A percentile compares a stretch with the other conserved stretches of the same genome.
These are phyloP conservation scores for Trichoderma asperelloides DNA, from an alignment of 495 filamentous ascomycete genomes.

Conservation along the genomic window DNA sequence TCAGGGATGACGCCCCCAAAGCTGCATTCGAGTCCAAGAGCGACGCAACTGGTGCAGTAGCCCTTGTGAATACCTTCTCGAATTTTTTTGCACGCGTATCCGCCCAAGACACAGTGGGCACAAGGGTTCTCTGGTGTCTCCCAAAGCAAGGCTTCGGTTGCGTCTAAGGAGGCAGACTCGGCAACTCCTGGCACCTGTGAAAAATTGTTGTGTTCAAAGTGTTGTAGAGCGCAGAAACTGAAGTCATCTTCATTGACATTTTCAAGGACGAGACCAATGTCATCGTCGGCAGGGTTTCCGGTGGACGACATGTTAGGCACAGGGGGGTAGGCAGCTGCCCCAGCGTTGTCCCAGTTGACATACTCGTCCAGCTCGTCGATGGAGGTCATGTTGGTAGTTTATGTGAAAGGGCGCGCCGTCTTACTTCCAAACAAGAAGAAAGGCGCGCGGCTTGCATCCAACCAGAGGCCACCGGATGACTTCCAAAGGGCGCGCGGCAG, in stretches of 20 bases:
- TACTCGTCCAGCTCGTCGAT: slow-evolving; percentile 33
- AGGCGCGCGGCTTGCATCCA: not conserved
- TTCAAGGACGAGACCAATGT: slow-evolving; percentile 27
- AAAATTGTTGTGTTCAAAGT: slow-evolving; percentile 27
- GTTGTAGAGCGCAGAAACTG: slow-evolving; percentile 41
- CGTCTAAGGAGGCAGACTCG: slow-evolving; percentile 15
- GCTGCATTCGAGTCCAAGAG: slow-evolving; percentile 65
- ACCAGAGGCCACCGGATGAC: not conserved
- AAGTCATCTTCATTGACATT: slow-evolving; percentile 40
- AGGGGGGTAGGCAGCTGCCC: slow-evolving; percentile 5
- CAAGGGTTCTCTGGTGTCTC: slow-evolving; percentile 46
- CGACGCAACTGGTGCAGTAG: slow-evolving; percentile 70
- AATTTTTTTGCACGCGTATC: slow-evolving; percentile 68
- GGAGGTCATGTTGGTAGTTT: slow-evolving; percentile 23
- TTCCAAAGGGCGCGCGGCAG: not conserved
- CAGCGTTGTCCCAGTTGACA: slow-evolving; percentile 39
- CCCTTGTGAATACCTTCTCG: slow-evolving; percentile 57
- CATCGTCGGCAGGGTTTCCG: slow-evolving; percentile 14
- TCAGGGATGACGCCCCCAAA: slow-evolving; percentile 31
- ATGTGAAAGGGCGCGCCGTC: slow-evolving; percentile 8
- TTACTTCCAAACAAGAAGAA: not conserved
- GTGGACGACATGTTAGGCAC: not conserved
- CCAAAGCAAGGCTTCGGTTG: slow-evolving; percentile 17
- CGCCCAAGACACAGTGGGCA: slow-evolving; percentile 58
- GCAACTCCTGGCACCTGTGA: slow-evolving; percentile 12